Percentiles rank a stretch among this genome's conserved stretches.
phyloP scores from a whole-genome alignment of 164 flowering plant genomes.

The Umbilicus rupestris region DNA sequence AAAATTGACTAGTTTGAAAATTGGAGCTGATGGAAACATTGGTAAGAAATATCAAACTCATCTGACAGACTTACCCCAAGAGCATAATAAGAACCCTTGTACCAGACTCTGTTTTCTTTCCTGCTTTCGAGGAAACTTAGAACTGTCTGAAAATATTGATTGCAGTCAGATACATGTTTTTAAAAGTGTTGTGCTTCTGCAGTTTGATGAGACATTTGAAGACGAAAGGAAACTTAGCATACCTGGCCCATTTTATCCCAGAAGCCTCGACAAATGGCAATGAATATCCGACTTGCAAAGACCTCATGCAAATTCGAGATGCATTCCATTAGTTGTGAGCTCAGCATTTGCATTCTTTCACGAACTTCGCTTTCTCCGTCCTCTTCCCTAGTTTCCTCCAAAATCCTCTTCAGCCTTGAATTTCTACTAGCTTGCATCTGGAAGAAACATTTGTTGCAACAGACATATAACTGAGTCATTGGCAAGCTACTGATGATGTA shows the following conservation, averaged over 20 bases:
- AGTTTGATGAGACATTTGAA: not conserved
- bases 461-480: not conserved
- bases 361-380: slow-evolving; percentile 86
- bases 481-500: not conserved
- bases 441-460: not conserved
- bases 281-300: slow-evolving; percentile 55
- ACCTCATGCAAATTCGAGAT: slow-evolving; percentile 73
- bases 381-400: slow-evolving; percentile 78
- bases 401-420: slow-evolving; percentile 62
- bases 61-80: slow-evolving; percentile 45
- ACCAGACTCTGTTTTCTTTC: slow-evolving; percentile 52
- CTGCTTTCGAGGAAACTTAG: slow-evolving; percentile 43
- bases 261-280: slow-evolving; percentile 68
- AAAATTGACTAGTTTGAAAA: not conserved
- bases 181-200: too few relatives aligned
- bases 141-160: slow-evolving; percentile 19
- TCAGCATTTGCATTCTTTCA: slow-evolving; percentile 71
- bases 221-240: not conserved
- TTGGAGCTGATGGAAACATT: not conserved
- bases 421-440: slow-evolving; percentile 52
- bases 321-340: slow-evolving; percentile 53
- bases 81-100: slow-evolving; percentile 44
- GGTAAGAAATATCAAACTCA: too few relatives aligned
- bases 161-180: too few relatives aligned
- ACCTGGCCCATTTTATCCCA: slow-evolving; percentile 99